A percentile compares a stretch with the other conserved stretches of the same genome.
Conservation (phyloP, 805 yeast species). For the Yamadazyma akitaensis region DNA sequence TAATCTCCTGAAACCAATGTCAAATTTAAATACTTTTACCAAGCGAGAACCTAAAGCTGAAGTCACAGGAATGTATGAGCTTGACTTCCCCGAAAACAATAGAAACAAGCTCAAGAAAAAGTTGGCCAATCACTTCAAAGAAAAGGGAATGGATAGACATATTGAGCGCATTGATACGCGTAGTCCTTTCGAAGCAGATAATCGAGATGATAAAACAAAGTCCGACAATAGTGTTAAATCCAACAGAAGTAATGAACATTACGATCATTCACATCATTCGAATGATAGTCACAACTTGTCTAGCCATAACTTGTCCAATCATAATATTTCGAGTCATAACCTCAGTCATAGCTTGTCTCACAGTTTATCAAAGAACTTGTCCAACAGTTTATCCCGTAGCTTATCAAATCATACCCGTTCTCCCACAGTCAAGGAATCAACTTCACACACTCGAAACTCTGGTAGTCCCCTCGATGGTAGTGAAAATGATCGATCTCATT, state of each 20-base stretch:
- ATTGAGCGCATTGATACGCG: neutral
- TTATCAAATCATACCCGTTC: neutral
- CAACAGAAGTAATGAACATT: neutral
- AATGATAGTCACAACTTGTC: conserved; percentile 1
- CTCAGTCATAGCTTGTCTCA: neutral
- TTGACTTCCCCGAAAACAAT: conserved; percentile 26
- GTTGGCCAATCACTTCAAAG: conserved; percentile 32
- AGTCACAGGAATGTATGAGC: conserved; percentile 29
- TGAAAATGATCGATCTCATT: neutral
- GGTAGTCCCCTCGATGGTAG: neutral
- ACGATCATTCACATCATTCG: neutral
- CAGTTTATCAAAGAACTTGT: neutral
- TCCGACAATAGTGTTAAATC: neutral
- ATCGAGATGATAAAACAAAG: neutral
- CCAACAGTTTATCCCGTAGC: neutral
- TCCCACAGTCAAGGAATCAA: neutral
- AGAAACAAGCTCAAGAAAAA: conserved; percentile 22
- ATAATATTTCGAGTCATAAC: conserved; percentile 1
- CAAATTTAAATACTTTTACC: neutral
- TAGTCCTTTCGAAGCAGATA: neutral
- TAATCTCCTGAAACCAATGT: neutral
- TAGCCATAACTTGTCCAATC: conserved; percentile 14
- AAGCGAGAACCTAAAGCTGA: conserved; percentile 2
- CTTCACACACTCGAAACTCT: neutral
- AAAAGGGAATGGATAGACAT: neutral